Evolutionary conservation across 2,329 filamentous ascomycete genomes (phyloP).

Genomic region (Teratosphaeria nubilosa): DNA sequence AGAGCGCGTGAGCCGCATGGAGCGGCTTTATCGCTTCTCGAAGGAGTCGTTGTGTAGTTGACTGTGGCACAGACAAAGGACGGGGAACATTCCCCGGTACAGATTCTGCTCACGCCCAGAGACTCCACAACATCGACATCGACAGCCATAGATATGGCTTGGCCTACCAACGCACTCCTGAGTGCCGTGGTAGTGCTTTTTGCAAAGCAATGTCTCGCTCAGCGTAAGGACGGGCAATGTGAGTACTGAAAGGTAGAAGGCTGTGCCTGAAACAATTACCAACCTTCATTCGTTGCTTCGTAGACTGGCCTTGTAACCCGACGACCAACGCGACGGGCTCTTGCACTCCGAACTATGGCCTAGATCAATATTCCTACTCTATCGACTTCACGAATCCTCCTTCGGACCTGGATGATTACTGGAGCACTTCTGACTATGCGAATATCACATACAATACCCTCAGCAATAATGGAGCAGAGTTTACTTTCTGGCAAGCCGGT

Average conservation of each 20-base stretch:
- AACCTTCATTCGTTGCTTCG: no score
- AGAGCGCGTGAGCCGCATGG: background rate
- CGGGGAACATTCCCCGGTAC: background rate
- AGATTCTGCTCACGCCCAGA: background rate
- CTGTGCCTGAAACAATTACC: no score
- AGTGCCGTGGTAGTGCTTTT: background rate
- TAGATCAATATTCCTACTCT: background rate
- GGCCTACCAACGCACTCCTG: background rate
- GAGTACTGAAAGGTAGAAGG: no score
- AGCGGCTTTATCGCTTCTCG: no score
- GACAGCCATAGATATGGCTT: background rate
- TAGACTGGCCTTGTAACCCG: background rate
- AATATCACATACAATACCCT: background rate
- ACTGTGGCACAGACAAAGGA: background rate
- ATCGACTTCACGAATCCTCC: background rate
- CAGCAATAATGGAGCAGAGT: background rate
- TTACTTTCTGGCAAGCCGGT: background rate
- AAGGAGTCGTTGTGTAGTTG: background rate
- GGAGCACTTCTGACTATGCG: background rate
- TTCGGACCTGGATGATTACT: background rate
- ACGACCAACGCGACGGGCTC: background rate
- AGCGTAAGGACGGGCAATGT: background rate
- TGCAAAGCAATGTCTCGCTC: background rate
- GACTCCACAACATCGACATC: background rate
- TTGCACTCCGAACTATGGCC: background rate